Percentiles rank a stretch among this genome's conserved stretches.
Evolutionary conservation across 2,329 filamentous ascomycete genomes (phyloP).

Genomic region (Ascochyta koolunga): DNA sequence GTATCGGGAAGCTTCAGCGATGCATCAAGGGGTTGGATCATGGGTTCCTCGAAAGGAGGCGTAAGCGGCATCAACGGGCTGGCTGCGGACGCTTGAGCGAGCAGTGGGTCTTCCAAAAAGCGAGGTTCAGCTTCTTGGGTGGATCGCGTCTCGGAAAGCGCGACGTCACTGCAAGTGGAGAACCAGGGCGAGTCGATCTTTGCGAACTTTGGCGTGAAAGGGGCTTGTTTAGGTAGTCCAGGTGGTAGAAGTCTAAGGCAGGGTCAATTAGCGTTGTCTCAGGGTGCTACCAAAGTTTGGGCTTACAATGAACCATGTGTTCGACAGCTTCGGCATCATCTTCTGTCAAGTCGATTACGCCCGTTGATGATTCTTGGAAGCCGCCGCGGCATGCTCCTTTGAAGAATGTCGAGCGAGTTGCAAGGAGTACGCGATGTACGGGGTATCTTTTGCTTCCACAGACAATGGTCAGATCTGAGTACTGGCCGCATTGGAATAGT

Average conservation of each 20-base stretch:
- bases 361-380: conserved; percentile 46
- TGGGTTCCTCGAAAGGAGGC: conserved; percentile 32
- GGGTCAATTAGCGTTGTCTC: conserved; percentile 24
- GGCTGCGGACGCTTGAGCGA: conserved; percentile 41
- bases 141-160: conserved; percentile 20
- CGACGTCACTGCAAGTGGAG: conserved; percentile 25
- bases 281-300: conserved; percentile 7
- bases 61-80: conserved; percentile 32
- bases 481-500: conserved; percentile 49
- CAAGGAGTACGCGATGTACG: conserved; percentile 56
- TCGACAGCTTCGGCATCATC: conserved; percentile 50
- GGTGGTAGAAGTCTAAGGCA: conserved; percentile 48
- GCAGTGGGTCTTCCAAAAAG: conserved; percentile 47
- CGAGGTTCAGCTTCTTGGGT: conserved; percentile 39
- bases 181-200: conserved; percentile 31
- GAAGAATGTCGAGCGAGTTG: conserved; percentile 57
- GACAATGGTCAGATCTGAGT: conserved; percentile 57
- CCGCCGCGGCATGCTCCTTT: conserved; percentile 49
- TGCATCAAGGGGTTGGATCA: conserved; percentile 29
- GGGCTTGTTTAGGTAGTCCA: conserved; percentile 47
- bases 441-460: conserved; percentile 54
- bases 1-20: conserved; percentile 40
- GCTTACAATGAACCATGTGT: conserved; percentile 51
- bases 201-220: conserved; percentile 39
- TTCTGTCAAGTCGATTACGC: conserved; percentile 48